Percentiles rank a stretch among this genome's conserved stretches.
These are phyloP conservation scores for Epichloe amarillans DNA, from an alignment of 2,329 filamentous ascomycete species.

Conservation along the genomic window DNA sequence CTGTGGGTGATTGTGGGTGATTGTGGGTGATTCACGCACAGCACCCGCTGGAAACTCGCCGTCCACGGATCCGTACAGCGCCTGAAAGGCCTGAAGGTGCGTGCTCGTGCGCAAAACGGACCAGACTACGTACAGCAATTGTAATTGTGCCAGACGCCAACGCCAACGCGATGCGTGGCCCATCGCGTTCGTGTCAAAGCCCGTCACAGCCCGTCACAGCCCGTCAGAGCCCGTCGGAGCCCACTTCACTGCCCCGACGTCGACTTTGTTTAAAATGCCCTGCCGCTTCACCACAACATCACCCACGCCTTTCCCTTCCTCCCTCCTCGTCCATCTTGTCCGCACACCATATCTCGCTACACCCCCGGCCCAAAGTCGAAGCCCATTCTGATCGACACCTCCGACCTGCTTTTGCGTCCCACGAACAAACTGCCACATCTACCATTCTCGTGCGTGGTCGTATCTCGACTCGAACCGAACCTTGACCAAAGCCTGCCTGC, in stretches of 20 bases:
- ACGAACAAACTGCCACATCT: background rate
- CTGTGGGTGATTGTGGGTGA: background rate
- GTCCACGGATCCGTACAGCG: no score
- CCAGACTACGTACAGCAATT: no score
- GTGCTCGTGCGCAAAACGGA: background rate
- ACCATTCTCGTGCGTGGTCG: background rate
- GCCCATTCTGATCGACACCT: background rate
- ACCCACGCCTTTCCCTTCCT: background rate
- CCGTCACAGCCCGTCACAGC: constrained; percentile 1
- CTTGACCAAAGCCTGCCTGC: background rate
- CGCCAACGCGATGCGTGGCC: constrained; percentile 10
- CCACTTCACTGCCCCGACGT: constrained; percentile 1
- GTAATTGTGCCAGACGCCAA: background rate
- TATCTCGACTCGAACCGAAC: background rate
- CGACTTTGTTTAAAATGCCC: background rate
- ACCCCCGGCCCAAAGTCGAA: background rate
- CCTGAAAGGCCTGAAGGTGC: background rate
- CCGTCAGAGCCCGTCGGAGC: constrained; percentile 5
- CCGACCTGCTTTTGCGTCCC: constrained; percentile 1
- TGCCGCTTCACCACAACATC: background rate
- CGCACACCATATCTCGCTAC: background rate
- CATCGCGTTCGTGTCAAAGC: constrained; percentile 10
- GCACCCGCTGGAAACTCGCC: no score
- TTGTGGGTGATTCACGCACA: background rate
- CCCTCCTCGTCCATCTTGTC: background rate